phyloP scores from a whole-genome alignment of 2,329 filamentous ascomycete species.

The Cytospora schulzeri region DNA sequence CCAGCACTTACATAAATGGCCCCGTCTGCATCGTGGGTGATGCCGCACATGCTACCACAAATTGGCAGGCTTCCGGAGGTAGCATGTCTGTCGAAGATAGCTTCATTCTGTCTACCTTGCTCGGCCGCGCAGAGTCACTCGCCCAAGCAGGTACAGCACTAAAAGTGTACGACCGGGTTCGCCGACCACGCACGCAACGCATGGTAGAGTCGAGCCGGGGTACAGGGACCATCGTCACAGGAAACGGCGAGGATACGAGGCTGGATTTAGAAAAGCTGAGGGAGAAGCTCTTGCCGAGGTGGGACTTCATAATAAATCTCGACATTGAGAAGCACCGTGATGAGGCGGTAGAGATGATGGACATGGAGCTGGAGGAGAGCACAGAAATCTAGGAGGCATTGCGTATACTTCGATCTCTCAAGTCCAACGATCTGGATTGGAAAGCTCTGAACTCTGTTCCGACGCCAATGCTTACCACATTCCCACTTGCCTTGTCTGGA shows the following conservation, averaged over 20 bases:
- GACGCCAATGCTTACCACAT: neutral
- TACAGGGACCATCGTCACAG: conserved; percentile 9
- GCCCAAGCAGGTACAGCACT: neutral
- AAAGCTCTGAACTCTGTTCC: neutral
- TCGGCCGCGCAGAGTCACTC: neutral
- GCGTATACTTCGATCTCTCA: too few relatives aligned
- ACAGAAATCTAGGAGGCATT: too few relatives aligned
- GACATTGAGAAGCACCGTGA: conserved; percentile 9
- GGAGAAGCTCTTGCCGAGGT: conserved; percentile 5
- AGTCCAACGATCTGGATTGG: neutral
- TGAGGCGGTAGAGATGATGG: conserved; percentile 6
- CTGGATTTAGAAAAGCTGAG: neutral
- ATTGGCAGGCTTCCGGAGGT: conserved; percentile 12
- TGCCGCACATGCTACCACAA: conserved; percentile 20
- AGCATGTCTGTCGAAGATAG: conserved; percentile 19
- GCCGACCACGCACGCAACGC: conserved; percentile 18
- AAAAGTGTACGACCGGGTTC: conserved; percentile 9
- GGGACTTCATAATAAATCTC: conserved; percentile 18
- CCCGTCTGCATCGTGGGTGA: conserved; percentile 31
- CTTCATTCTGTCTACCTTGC: conserved; percentile 8
- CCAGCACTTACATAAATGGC: conserved; percentile 30
- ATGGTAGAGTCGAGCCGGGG: conserved; percentile 16
- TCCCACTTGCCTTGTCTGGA: neutral
- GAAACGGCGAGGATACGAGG: conserved; percentile 4
- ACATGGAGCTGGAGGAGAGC: neutral